Base-by-base conservation (phyloP, 495 filamentous ascomycete species). In the Penicillium paradoxum region DNA sequence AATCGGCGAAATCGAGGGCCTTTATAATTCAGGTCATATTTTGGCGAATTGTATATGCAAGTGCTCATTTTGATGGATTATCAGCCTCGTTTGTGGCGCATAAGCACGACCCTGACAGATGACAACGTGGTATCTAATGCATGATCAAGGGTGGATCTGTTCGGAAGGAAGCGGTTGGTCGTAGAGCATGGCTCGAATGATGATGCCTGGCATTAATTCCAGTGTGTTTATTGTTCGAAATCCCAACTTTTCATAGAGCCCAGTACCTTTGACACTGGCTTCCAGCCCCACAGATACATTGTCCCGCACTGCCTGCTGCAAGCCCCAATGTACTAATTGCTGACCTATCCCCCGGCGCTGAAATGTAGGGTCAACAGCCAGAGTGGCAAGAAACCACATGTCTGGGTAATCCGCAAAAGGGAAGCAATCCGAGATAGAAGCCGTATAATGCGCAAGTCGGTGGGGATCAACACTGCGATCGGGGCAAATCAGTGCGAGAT, bases 331-430 rank as follows among this genome's bases (percentile, higher is more conserved):
- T 33, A 69, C 43, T 11, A 71, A 54, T 21, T 55, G 39, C n/a
- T 57, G 58, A 27, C 62, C 67, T 15, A 60, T 54, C 13, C 64
- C 69, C n/a, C 57, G 42, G 18, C 59, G 60, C 32, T 66, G 60
- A 41, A 60, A 58, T 0, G 18, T 36, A 0, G 62, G 66, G 25
- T 64, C 53, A 3, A 64, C 59, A 4, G 65, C 65, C 5, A 65
- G 24, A 13, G 54, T 56, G 11, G 49, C 49, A 21, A 67, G 63
- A 36, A 60, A 58, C 50, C 42, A 56, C 17, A 57, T 22, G 9
- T 57, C 41, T 0, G 52, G 49, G 24, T 21, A 42, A 4, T 13
- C 25, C 6, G 15, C 17, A 36, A 47, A 60, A 10, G 45, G 51
- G 29, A 60, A 57, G 30, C 54, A 49, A 32, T 57, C 50, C 13